Conservation (phyloP, 805 yeast genomes). For the Saturnispora gosingensis region DNA sequence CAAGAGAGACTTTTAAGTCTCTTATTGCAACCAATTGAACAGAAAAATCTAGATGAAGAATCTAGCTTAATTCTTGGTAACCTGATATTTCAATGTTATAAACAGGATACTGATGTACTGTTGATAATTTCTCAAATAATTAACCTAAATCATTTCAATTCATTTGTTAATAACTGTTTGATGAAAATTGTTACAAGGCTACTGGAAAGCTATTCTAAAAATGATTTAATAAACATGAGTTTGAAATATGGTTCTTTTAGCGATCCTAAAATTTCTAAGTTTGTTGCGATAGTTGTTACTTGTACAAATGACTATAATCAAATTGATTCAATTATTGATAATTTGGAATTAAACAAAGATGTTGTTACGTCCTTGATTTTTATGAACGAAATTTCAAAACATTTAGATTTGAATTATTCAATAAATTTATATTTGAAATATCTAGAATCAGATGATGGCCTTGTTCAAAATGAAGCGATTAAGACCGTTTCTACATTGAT, state of each 20-base stretch:
- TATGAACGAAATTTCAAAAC: conserved; percentile 41
- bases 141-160: background rate
- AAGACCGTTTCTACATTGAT: conserved; percentile 44
- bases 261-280: conserved; percentile 21
- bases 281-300: conserved; percentile 29
- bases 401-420: conserved; percentile 25
- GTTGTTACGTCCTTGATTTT: conserved; percentile 29
- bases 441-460: conserved; percentile 24
- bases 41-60: background rate
- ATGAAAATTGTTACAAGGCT: conserved; percentile 15
- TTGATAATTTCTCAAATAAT: background rate
- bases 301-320: conserved; percentile 26
- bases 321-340: conserved; percentile 14
- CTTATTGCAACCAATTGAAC: background rate
- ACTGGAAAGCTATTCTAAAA: conserved; percentile 8
- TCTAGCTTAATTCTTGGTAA: background rate
- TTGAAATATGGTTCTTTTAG: conserved; percentile 15
- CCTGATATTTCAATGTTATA: background rate
- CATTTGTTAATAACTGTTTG: conserved; percentile 14
- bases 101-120: background rate
- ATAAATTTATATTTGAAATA: conserved; percentile 30
- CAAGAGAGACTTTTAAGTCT: conserved; percentile 1
- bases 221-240: conserved; percentile 12
- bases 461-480: conserved; percentile 38
- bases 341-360: conserved; percentile 17